phyloP scores from a whole-genome alignment of 345 rosid species.

The Eucalyptus marginata region DNA sequence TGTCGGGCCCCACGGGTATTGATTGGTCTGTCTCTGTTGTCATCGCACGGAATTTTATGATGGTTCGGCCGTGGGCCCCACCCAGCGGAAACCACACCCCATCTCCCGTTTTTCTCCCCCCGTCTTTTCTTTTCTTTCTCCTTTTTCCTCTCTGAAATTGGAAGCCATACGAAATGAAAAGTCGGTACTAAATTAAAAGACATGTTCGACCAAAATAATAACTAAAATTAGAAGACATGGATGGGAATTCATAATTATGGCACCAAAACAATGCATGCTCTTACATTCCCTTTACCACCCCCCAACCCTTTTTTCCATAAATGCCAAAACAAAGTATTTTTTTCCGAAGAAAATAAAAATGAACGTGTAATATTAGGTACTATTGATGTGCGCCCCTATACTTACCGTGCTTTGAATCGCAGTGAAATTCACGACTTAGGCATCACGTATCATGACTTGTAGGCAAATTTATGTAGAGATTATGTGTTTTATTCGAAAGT shows the following conservation, averaged over 20 bases:
- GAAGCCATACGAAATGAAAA: neutral
- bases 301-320: neutral
- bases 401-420: neutral
- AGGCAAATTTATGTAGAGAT: neutral
- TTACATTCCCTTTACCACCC: neutral
- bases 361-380: too few species aligned
- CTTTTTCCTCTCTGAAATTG: neutral
- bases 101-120: neutral
- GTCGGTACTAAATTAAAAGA: neutral
- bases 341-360: neutral
- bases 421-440: neutral
- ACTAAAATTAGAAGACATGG: neutral
- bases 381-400: rapidly evolving
- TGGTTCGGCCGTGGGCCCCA: neutral
- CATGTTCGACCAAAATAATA: neutral
- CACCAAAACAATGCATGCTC: neutral
- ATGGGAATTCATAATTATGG: neutral
- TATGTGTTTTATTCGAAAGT: neutral
- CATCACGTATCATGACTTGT: neutral
- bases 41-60: neutral
- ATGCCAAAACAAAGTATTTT: neutral
- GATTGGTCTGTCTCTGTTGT: neutral
- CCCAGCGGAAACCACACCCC: neutral
- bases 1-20: neutral
- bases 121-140: neutral